Conservation (phyloP, 371 early-diverging fungal genomes). For the Mortierella sp. region DNA sequence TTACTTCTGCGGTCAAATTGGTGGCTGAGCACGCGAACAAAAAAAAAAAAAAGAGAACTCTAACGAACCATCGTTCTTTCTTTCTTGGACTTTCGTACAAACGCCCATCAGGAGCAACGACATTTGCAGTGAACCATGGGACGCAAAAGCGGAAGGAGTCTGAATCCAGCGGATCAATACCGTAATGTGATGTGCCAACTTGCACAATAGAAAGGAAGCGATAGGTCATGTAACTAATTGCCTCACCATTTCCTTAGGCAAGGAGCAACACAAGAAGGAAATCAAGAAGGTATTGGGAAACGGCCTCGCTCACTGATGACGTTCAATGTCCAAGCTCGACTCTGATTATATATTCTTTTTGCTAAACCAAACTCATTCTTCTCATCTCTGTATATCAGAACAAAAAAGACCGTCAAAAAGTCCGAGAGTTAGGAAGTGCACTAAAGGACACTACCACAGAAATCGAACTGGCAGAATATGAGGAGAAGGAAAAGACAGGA, state of each 20-base stretch:
- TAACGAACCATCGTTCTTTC: no score
- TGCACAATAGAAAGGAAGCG: no score
- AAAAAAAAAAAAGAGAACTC: no score
- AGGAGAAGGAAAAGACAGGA: conserved; percentile 60
- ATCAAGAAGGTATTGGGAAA: conserved; percentile 64
- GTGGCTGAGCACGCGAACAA: no score
- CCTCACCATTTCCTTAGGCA: conserved; percentile 55
- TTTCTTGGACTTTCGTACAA: no score
- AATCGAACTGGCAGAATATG: conserved; percentile 59
- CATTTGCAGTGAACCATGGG: no score
- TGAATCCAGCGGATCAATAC: conserved; percentile 53
- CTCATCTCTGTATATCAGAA: conserved; percentile 56
- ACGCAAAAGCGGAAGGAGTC: conserved; percentile 48
- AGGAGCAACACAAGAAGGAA: conserved; percentile 72
- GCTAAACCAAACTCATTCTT: neutral
- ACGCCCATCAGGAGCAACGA: neutral
- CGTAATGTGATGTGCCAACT: conserved; percentile 12
- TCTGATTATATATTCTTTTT: neutral
- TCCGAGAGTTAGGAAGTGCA: conserved; percentile 62
- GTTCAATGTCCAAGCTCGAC: neutral
- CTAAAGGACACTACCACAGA: conserved; percentile 64
- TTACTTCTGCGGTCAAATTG: no score
- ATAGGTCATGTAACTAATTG: neutral
- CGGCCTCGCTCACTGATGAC: neutral
- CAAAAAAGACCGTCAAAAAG: conserved; percentile 68